Conservation (phyloP, 2,329 filamentous ascomycete species). For the Fusarium setosum region DNA sequence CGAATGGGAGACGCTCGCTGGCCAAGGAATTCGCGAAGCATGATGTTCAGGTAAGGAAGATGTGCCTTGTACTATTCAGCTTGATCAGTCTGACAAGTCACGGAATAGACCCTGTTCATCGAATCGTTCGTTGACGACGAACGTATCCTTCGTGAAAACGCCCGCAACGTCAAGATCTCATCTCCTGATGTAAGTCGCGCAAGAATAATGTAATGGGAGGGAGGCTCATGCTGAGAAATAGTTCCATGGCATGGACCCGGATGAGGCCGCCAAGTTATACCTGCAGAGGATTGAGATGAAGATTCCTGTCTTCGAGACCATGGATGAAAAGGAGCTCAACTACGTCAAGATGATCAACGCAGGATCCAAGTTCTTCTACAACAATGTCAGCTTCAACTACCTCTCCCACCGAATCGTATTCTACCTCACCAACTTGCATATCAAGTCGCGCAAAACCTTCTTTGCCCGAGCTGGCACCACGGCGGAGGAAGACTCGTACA, state of each 20-base stretch:
- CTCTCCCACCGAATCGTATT: slow-evolving; percentile 97
- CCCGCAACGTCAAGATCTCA: slow-evolving; percentile 96
- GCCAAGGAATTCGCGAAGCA: slow-evolving; percentile 99
- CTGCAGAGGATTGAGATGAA: slow-evolving; percentile 89
- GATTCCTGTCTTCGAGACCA: slow-evolving; percentile 96
- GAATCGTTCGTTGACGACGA: slow-evolving; percentile 96
- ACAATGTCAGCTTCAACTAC: slow-evolving; percentile 97
- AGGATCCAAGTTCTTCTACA: slow-evolving; percentile 91
- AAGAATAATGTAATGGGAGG: not conserved
- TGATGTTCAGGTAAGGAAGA: slow-evolving; percentile 78
- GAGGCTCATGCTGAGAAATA: slow-evolving; percentile 47
- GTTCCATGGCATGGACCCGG: slow-evolving; percentile 91
- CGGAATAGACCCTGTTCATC: slow-evolving; percentile 85
- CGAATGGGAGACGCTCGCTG: slow-evolving; percentile 82
- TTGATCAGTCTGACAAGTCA: slow-evolving; percentile 4
- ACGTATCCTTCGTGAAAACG: slow-evolving; percentile 94
- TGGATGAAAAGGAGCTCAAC: slow-evolving; percentile 93
- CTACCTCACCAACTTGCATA: slow-evolving; percentile 96
- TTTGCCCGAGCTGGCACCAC: slow-evolving; percentile 91
- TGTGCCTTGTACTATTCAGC: too few species aligned
- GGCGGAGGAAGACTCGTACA: slow-evolving; percentile 90
- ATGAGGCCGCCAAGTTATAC: slow-evolving; percentile 93
- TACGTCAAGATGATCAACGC: slow-evolving; percentile 99
- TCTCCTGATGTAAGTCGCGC: slow-evolving; percentile 81
- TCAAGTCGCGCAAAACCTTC: slow-evolving; percentile 93